These are phyloP conservation scores for Yamadazyma atmosphaerica DNA, from an alignment of 1,139 yeast genomes.

Conservation along the genomic window DNA sequence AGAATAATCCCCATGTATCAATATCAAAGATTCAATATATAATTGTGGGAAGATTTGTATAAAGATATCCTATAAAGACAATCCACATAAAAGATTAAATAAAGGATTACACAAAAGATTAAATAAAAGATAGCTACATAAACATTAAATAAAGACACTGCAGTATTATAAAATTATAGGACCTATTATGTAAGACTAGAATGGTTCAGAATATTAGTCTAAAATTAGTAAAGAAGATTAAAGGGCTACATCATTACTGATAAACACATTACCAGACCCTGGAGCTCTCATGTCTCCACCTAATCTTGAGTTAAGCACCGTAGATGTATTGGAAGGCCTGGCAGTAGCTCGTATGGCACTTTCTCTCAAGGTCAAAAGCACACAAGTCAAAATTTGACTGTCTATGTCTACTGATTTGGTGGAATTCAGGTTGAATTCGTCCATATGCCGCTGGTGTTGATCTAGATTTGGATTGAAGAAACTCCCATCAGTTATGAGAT, in stretches of 20 bases:
- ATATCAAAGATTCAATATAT: too few relatives aligned
- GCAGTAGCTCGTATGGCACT: constrained; percentile 27
- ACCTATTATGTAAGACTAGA: too few relatives aligned
- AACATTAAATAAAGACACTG: too few relatives aligned
- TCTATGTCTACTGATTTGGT: constrained; percentile 36
- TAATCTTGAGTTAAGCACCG: constrained; percentile 11
- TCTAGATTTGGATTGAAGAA: constrained; percentile 1
- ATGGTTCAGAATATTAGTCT: too few relatives aligned
- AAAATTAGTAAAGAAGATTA: too few relatives aligned
- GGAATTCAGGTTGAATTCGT: constrained; percentile 19
- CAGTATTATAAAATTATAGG: too few relatives aligned
- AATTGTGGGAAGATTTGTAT: too few relatives aligned
- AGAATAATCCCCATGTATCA: neutral
- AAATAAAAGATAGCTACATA: too few relatives aligned
- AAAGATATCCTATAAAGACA: too few relatives aligned
- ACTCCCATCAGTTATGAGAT: constrained; percentile 1
- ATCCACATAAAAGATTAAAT: neutral
- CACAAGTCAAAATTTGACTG: constrained; percentile 30
- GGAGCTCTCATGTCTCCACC: constrained; percentile 8
- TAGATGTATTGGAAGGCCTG: constrained; percentile 15
- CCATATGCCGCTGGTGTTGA: constrained; percentile 4
- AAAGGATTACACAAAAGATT: too few relatives aligned
- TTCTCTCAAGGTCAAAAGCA: constrained; percentile 36
- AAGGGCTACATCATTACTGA: neutral
- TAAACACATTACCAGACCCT: neutral